phyloP scores from a whole-genome alignment of 31 red algal genomes.

The Porphyra umbilicalis region DNA sequence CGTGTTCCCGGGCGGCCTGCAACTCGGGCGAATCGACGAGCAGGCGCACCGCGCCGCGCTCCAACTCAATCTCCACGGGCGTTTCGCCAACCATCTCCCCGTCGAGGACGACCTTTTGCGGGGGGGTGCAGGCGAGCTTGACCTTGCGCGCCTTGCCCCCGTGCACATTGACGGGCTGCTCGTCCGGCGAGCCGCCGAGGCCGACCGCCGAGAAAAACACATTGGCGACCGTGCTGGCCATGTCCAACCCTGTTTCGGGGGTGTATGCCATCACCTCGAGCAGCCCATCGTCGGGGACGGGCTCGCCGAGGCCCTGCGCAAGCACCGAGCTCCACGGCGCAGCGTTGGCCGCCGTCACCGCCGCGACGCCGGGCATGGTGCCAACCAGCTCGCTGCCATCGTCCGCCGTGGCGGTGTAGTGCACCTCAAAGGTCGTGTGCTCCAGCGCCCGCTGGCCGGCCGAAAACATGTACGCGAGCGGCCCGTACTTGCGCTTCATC shows the following conservation, averaged over 20 bases:
- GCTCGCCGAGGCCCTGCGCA: constrained; percentile 47
- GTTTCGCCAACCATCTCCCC: constrained; percentile 44
- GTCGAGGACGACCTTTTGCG: constrained; percentile 54
- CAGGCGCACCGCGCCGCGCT: background rate
- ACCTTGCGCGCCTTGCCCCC: constrained; percentile 44
- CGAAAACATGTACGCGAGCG: constrained; percentile 25
- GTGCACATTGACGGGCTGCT: constrained; percentile 14
- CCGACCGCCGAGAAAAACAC: constrained; percentile 22
- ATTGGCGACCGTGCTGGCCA: constrained; percentile 21
- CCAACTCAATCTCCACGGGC: constrained; percentile 25
- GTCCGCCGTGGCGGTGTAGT: background rate
- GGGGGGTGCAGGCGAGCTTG: constrained; percentile 36
- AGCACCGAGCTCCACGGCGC: constrained; percentile 55
- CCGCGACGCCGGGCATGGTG: constrained; percentile 9
- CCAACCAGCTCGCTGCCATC: constrained; percentile 13
- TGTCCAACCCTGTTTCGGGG: constrained; percentile 6
- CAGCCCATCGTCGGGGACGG: constrained; percentile 49
- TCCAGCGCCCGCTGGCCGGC: constrained; percentile 15
- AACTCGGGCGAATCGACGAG: constrained; percentile 34
- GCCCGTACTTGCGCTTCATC: constrained; percentile 24
- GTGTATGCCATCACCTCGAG: constrained; percentile 43
- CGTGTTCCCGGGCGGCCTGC: constrained; percentile 2
- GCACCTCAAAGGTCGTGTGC: constrained; percentile 19
- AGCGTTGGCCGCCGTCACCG: constrained; percentile 47
- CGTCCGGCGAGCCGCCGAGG: constrained; percentile 6